Conservation (phyloP, 768 basidiomycete genomes). For the Lactifluus pinguis region DNA sequence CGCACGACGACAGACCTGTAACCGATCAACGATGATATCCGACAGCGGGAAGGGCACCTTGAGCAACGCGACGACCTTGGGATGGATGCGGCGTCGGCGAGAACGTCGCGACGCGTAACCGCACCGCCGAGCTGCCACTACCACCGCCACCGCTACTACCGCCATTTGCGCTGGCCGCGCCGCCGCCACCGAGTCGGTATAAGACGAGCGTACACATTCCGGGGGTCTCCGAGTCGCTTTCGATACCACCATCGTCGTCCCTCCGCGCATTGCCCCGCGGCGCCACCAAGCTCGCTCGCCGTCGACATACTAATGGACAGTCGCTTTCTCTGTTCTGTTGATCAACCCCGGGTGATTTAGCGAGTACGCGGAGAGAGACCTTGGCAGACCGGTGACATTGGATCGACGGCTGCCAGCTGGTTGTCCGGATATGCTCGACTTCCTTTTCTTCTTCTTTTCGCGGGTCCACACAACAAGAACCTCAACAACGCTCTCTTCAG, state of each 20-base stretch:
- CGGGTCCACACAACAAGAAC: no score
- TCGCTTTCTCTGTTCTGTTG: conserved; percentile 4
- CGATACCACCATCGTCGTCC: conserved; percentile 49
- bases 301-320: conserved; percentile 15
- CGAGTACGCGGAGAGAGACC: conserved; percentile 2
- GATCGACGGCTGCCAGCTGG: neutral
- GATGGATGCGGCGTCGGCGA: conserved; percentile 94
- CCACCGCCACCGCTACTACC: neutral
- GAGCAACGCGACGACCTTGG: conserved; percentile 85
- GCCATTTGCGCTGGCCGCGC: conserved; percentile 2
- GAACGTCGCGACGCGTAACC: conserved; percentile 72
- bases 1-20: conserved; percentile 44
- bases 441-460: neutral
- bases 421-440: neutral
- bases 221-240: conserved; percentile 91
- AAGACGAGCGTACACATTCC: conserved; percentile 81
- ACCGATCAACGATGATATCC: conserved; percentile 62
- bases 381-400: neutral
- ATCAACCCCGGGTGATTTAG: neutral
- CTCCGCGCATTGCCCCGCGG: conserved; percentile 4
- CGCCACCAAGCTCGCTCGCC: conserved; percentile 1
- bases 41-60: conserved; percentile 87
- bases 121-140: conserved; percentile 15
- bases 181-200: conserved; percentile 25
- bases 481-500: no score